Conservation (phyloP, 2,329 filamentous ascomycete species). For the Monosporascus cannonballus region DNA sequence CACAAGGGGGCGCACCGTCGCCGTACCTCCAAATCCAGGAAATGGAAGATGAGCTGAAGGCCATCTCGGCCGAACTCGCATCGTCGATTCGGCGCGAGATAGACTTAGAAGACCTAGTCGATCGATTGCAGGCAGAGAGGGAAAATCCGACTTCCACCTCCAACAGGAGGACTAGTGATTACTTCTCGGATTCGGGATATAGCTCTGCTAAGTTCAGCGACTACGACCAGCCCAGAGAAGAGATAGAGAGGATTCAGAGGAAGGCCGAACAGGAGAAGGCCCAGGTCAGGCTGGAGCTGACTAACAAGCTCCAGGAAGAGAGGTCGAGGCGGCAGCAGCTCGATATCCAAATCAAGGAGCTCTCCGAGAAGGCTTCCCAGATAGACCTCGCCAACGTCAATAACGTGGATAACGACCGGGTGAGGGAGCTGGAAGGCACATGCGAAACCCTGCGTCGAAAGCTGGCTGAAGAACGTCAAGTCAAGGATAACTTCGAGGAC, state of each 20-base stretch:
- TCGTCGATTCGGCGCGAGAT: constrained; percentile 91
- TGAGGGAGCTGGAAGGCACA: constrained; percentile 72
- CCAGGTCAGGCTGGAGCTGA: constrained; percentile 76
- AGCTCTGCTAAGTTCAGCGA: constrained; percentile 77
- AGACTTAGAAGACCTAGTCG: constrained; percentile 91
- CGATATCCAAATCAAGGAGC: constrained; percentile 75
- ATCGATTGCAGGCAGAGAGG: constrained; percentile 75
- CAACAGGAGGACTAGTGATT: constrained; percentile 80
- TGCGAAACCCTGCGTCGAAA: constrained; percentile 80
- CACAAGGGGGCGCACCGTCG: constrained; percentile 33
- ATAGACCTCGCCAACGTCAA: constrained; percentile 50
- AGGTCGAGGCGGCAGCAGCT: constrained; percentile 66
- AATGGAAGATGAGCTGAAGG: constrained; percentile 88
- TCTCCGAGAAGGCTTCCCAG: constrained; percentile 72
- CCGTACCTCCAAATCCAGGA: constrained; percentile 63
- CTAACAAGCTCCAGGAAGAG: constrained; percentile 82
- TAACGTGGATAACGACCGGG: constrained; percentile 50
- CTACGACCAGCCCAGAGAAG: constrained; percentile 55
- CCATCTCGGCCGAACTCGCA: constrained; percentile 89
- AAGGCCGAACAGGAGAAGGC: constrained; percentile 88
- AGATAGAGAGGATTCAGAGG: constrained; percentile 77
- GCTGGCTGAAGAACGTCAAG: constrained; percentile 75
- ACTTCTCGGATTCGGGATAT: constrained; percentile 93
- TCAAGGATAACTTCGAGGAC: constrained; percentile 92
- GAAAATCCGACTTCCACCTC: constrained; percentile 50